A percentile compares a stretch with the other conserved stretches of the same genome.
phyloP scores from a whole-genome alignment of 1,284 basidiomycete species.

The Leccinum subrobustum region DNA sequence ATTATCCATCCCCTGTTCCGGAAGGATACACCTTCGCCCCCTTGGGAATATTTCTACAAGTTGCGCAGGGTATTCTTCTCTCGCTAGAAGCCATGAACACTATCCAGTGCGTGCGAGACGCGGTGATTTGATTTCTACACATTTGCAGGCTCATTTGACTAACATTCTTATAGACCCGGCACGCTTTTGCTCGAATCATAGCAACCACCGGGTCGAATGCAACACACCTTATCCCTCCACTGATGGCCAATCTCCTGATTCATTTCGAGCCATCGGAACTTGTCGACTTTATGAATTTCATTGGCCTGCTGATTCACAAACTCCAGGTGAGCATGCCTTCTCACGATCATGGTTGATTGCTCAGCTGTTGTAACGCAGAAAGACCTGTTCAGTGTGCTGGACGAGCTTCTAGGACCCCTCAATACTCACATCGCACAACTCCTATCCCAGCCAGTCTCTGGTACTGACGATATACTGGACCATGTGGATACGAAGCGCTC shows the following conservation, averaged over 20 bases:
- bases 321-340: slow-evolving; percentile 65
- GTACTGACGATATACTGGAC: slow-evolving; percentile 87
- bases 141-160: slow-evolving; percentile 6
- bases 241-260: slow-evolving; percentile 87
- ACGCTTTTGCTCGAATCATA: slow-evolving; percentile 92
- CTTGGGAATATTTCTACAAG: slow-evolving; percentile 80
- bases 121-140: slow-evolving; percentile 53
- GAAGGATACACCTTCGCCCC: slow-evolving; percentile 72
- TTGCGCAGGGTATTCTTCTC: slow-evolving; percentile 88
- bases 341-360: not conserved
- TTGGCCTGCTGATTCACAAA: slow-evolving; percentile 88
- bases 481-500: slow-evolving; percentile 89
- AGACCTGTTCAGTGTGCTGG: slow-evolving; percentile 82
- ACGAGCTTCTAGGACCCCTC: slow-evolving; percentile 88
- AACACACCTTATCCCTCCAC: slow-evolving; percentile 76
- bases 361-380: slow-evolving; percentile 42
- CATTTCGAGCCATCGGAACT: slow-evolving; percentile 93
- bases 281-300: slow-evolving; percentile 95
- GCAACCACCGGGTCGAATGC: slow-evolving; percentile 85
- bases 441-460: slow-evolving; percentile 80
- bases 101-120: slow-evolving; percentile 88
- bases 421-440: slow-evolving; percentile 82
- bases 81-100: slow-evolving; percentile 88
- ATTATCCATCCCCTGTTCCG: slow-evolving; percentile 70
- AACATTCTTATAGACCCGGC: slow-evolving; percentile 66